phyloP scores from a whole-genome alignment of 305 asterid genomes.

The Fraxinus dipetala region DNA sequence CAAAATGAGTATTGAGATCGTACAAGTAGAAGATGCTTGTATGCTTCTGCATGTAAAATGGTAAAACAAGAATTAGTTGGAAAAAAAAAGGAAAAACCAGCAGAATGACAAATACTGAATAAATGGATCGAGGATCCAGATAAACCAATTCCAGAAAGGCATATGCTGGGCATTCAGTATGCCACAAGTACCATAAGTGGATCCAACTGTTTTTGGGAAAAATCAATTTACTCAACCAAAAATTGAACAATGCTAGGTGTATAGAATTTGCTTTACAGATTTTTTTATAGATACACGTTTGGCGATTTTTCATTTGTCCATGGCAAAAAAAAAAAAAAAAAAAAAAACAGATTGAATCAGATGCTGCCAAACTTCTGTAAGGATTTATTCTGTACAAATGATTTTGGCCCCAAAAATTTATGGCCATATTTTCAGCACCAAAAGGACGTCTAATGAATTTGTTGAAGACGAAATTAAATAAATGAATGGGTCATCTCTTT shows the following conservation, averaged over 20 bases:
- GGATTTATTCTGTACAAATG: too few species aligned
- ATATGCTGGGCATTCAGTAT: background rate
- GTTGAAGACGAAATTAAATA: background rate
- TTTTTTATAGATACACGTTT: too few species aligned
- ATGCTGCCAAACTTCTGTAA: too few species aligned
- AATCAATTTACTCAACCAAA: background rate
- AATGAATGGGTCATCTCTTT: background rate
- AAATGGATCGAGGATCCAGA: background rate
- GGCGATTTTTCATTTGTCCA: too few species aligned
- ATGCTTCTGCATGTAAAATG: slow-evolving; percentile 57
- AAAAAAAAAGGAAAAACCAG: background rate
- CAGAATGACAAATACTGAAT: background rate
- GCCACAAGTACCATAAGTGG: background rate
- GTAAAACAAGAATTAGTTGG: slow-evolving; percentile 14
- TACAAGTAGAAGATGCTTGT: slow-evolving; percentile 62
- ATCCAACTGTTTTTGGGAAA: background rate
- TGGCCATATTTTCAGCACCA: background rate
- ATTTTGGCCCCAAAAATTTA: background rate
- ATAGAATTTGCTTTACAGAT: too few species aligned
- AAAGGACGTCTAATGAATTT: background rate
- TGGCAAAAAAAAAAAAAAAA: too few species aligned
- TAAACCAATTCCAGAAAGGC: background rate
- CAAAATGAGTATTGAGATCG: slow-evolving; percentile 59
- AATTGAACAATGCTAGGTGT: too few species aligned
- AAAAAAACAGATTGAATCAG: too few species aligned